Percentiles rank a stretch among this genome's conserved stretches.
These are phyloP conservation scores for Micractinium conductrix DNA, from an alignment of 139 green algal genomes.

Conservation along the genomic window DNA sequence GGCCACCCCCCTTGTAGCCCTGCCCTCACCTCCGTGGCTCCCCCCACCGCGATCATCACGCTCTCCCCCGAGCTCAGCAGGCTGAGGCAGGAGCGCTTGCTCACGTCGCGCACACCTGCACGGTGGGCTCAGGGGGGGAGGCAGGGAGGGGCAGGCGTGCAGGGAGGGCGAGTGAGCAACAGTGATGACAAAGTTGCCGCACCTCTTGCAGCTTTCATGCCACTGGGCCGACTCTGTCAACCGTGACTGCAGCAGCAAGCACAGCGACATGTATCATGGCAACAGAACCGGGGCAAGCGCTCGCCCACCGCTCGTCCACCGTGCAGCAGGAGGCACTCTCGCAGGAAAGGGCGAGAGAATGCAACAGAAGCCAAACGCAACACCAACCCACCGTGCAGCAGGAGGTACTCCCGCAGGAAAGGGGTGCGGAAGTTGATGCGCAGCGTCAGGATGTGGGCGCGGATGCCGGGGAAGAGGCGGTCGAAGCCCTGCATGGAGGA, in stretches of 20 bases:
- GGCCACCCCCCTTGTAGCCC: background rate
- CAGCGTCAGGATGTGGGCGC: constrained; percentile 32
- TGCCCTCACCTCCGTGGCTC: constrained; percentile 29
- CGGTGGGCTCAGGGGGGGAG: too few relatives aligned
- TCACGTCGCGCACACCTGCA: constrained; percentile 29
- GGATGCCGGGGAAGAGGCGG: constrained; percentile 47
- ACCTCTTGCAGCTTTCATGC: too few relatives aligned
- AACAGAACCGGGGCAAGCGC: too few relatives aligned
- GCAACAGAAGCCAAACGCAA: too few relatives aligned
- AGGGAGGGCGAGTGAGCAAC: background rate
- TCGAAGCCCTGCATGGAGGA: too few relatives aligned
- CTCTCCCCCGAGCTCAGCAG: constrained; percentile 34
- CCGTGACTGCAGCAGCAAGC: too few relatives aligned
- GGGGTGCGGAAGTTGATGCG: constrained; percentile 43
- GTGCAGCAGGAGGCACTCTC: constrained; percentile 40
- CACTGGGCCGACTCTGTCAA: too few relatives aligned
- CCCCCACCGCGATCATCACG: constrained; percentile 30
- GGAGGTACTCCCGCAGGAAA: constrained; percentile 40
- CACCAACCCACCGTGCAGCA: constrained; percentile 14
- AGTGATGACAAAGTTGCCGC: background rate
- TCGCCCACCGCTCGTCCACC: too few relatives aligned
- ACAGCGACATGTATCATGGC: too few relatives aligned
- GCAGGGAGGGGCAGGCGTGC: background rate
- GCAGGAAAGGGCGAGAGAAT: constrained; percentile 19
- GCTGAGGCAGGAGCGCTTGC: constrained; percentile 26